Evolutionary conservation across 441 rosid genomes (phyloP).

Genomic region (Mallotus repandus): DNA sequence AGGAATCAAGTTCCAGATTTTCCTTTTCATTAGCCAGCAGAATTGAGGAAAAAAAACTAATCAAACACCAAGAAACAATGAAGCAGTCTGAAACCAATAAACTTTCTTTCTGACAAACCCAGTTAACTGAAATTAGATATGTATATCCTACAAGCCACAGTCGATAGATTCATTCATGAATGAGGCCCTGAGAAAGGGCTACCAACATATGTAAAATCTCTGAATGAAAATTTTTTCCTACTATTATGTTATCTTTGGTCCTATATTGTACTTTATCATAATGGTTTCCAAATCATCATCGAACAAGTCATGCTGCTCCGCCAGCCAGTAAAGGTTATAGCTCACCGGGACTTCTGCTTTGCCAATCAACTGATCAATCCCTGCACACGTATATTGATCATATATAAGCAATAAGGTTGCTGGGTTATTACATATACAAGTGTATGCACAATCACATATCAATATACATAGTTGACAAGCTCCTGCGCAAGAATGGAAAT

Average conservation of each 20-base stretch:
- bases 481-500: too few species aligned
- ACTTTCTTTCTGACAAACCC: not conserved
- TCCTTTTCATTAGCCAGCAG: too few species aligned
- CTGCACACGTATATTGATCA: constrained; percentile 32
- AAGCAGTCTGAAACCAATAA: not conserved
- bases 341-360: constrained; percentile 35
- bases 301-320: constrained; percentile 33
- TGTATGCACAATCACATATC: too few species aligned
- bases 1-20: too few species aligned
- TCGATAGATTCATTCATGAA: not conserved
- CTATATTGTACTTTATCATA: not conserved
- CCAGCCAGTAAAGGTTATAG: constrained; percentile 29
- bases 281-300: constrained; percentile 23
- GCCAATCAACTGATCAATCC: constrained; percentile 57
- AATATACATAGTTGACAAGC: too few species aligned
- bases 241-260: constrained; percentile 7
- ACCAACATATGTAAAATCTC: not conserved
- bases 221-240: not conserved
- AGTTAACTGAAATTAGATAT: constrained; percentile 4
- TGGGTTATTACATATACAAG: too few species aligned
- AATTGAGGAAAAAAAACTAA: not conserved
- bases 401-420: not conserved
- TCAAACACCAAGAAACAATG: not conserved
- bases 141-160: not conserved
- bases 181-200: not conserved